A percentile compares a stretch with the other conserved stretches of the same genome.
Evolutionary conservation across 352 stramenopile species (phyloP).

Genomic region (Globisporangium paddicum): DNA sequence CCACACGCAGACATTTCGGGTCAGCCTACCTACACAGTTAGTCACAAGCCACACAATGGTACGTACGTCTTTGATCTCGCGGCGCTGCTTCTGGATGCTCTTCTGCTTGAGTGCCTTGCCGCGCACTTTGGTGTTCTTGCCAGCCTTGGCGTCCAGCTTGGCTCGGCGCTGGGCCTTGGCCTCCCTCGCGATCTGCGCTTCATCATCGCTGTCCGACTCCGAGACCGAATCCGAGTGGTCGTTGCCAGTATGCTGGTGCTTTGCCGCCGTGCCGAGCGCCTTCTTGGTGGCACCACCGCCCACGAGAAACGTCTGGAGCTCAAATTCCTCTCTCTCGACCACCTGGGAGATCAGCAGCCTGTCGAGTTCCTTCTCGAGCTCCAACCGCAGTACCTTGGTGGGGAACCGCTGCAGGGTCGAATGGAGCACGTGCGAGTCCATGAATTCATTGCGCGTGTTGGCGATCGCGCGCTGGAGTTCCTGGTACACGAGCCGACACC

Average conservation of each 20-base stretch:
- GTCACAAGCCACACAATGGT: no score
- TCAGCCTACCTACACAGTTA: no score
- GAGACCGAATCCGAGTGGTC: slow-evolving; percentile 30
- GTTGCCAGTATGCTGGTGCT: neutral
- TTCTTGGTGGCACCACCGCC: slow-evolving; percentile 14
- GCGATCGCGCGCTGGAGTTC: slow-evolving; percentile 88
- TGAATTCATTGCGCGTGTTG: slow-evolving; percentile 82
- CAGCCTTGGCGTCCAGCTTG: slow-evolving; percentile 26
- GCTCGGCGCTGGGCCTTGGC: slow-evolving; percentile 24
- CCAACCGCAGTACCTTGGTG: slow-evolving; percentile 80
- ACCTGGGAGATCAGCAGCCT: slow-evolving; percentile 86
- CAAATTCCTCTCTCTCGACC: slow-evolving; percentile 56
- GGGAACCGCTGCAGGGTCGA: slow-evolving; percentile 88
- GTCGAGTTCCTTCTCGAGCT: slow-evolving; percentile 92
- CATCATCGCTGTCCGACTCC: slow-evolving; percentile 69
- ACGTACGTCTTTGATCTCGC: slow-evolving; percentile 64
- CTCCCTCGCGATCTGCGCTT: slow-evolving; percentile 59
- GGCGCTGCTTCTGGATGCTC: slow-evolving; percentile 65
- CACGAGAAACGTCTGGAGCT: slow-evolving; percentile 44
- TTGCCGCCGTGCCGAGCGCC: neutral
- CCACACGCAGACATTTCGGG: no score
- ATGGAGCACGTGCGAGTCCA: slow-evolving; percentile 89
- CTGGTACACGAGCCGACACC: slow-evolving; percentile 83
- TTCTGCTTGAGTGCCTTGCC: slow-evolving; percentile 52
- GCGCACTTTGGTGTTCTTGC: slow-evolving; percentile 33